Percentiles rank a stretch among this genome's conserved stretches.
These are phyloP conservation scores for Tulasnella sp. DNA, from an alignment of 768 basidiomycete genomes.

Conservation along the genomic window DNA sequence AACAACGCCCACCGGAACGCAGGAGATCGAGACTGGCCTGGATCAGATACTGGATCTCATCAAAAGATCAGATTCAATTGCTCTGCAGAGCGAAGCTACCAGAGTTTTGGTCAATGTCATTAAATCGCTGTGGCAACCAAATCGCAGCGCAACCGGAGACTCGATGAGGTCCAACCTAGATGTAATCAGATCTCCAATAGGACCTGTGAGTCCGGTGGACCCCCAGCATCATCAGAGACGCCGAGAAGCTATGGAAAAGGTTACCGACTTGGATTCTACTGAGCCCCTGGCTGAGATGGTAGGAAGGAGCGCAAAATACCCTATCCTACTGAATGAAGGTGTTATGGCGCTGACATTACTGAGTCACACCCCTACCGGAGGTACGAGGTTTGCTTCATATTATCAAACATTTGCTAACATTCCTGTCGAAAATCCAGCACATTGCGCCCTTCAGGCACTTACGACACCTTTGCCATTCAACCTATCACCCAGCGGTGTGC, in stretches of 20 bases:
- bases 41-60: constrained; percentile 61
- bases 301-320: constrained; percentile 63
- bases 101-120: constrained; percentile 78
- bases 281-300: constrained; percentile 57
- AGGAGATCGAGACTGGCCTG: constrained; percentile 32
- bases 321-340: constrained; percentile 79
- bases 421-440: constrained; percentile 31
- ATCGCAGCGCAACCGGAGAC: not conserved
- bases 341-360: constrained; percentile 71
- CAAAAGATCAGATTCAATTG: constrained; percentile 63
- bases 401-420: constrained; percentile 10
- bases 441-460: constrained; percentile 49
- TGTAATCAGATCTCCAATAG: not conserved
- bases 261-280: constrained; percentile 43
- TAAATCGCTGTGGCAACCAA: constrained; percentile 44
- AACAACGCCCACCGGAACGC: too few species aligned
- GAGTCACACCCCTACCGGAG: constrained; percentile 48
- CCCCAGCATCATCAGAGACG: constrained; percentile 26
- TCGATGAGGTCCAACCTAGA: constrained; percentile 21
- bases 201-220: not conserved
- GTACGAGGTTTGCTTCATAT: constrained; percentile 31
- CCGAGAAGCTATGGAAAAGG: constrained; percentile 38
- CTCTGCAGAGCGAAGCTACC: constrained; percentile 80
- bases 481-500: not conserved
- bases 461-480: constrained; percentile 34